Evolutionary conservation across 2,329 filamentous ascomycete species (phyloP).

Genomic region (Fusarium sp.): DNA sequence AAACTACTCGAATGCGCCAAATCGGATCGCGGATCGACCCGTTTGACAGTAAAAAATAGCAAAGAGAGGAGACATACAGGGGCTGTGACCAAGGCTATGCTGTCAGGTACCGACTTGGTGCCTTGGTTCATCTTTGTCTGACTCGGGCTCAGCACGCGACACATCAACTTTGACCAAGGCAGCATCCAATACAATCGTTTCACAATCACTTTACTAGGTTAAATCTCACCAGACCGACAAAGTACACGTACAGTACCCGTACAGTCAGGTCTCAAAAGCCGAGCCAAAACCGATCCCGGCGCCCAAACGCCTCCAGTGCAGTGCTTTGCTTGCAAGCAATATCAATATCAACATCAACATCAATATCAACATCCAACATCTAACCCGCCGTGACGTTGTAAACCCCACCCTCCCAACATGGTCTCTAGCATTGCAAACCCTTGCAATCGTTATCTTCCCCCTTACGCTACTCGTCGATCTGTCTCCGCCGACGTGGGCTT

Average conservation of each 20-base stretch:
- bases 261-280: slow-evolving; percentile 17
- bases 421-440: not conserved
- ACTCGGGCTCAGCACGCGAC: slow-evolving; percentile 21
- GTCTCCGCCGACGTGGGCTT: slow-evolving; percentile 67
- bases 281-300: slow-evolving; percentile 32
- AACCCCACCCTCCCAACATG: slow-evolving; percentile 19
- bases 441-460: not conserved
- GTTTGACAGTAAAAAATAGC: not conserved
- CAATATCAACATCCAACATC: slow-evolving; percentile 37
- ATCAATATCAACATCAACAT: slow-evolving; percentile 26
- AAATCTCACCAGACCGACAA: slow-evolving; percentile 13
- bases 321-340: slow-evolving; percentile 29
- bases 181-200: slow-evolving; percentile 8
- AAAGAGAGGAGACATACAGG: slow-evolving; percentile 19
- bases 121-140: slow-evolving; percentile 20
- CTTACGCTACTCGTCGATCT: slow-evolving; percentile 64
- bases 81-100: slow-evolving; percentile 20
- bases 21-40: slow-evolving; percentile 28
- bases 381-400: slow-evolving; percentile 31
- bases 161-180: slow-evolving; percentile 19
- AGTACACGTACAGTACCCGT: not conserved
- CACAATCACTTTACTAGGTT: slow-evolving; percentile 1
- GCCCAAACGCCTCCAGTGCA: slow-evolving; percentile 35
- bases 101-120: slow-evolving; percentile 21
- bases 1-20: slow-evolving; percentile 11